Evolutionary conservation across 2,329 filamentous ascomycete species (phyloP).

Genomic region (Claviceps spartinae): DNA sequence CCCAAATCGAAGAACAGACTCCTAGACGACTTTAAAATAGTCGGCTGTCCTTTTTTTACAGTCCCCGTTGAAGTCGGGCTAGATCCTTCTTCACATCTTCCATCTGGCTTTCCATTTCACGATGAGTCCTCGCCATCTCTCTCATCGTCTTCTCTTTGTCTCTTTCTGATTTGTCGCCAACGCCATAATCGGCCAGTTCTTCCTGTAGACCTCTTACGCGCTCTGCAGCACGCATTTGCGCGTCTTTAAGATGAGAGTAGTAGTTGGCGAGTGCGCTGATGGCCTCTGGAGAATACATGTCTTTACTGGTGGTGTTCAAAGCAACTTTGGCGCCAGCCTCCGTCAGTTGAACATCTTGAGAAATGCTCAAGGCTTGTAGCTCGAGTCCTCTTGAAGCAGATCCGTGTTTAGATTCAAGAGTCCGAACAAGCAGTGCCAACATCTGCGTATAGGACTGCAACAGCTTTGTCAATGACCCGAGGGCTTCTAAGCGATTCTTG

Average conservation of each 20-base stretch:
- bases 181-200: conserved; percentile 37
- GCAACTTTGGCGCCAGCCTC: conserved; percentile 24
- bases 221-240: conserved; percentile 31
- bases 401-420: conserved; percentile 42
- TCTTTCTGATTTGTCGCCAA: conserved; percentile 21
- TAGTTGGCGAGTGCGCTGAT: conserved; percentile 32
- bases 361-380: conserved; percentile 32
- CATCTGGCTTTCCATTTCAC: conserved; percentile 35
- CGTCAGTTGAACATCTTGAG: conserved; percentile 28
- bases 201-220: conserved; percentile 25
- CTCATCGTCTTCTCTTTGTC: conserved; percentile 36
- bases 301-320: conserved; percentile 20
- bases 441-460: conserved; percentile 26
- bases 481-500: conserved; percentile 24
- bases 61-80: conserved; percentile 14
- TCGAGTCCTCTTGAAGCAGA: conserved; percentile 36
- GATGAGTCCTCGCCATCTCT: conserved; percentile 38
- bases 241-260: conserved; percentile 33
- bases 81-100: conserved; percentile 37
- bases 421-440: conserved; percentile 30
- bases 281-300: conserved; percentile 33
- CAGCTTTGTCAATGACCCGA: conserved; percentile 23
- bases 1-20: background rate
- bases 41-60: background rate
- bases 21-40: background rate